phyloP scores from a whole-genome alignment of 1,284 basidiomycete genomes.

The Sporisorium reilianum region DNA sequence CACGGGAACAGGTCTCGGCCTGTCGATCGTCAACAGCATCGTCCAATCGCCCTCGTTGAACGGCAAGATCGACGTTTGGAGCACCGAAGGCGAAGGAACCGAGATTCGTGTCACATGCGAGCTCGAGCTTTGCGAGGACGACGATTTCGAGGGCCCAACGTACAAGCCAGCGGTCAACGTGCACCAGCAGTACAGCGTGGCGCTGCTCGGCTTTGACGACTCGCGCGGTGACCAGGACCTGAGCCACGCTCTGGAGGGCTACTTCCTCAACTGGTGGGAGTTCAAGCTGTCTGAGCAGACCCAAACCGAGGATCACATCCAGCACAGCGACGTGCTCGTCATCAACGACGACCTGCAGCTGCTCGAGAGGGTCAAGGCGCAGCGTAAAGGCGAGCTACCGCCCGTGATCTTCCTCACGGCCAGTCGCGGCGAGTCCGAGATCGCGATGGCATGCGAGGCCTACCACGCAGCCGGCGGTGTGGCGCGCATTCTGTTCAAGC shows the following conservation, averaged over 20 bases:
- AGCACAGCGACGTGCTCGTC: slow-evolving; percentile 79
- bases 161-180: slow-evolving; percentile 72
- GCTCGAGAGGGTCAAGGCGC: slow-evolving; percentile 68
- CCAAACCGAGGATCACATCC: slow-evolving; percentile 7
- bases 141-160: slow-evolving; percentile 53
- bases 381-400: slow-evolving; percentile 70
- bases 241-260: slow-evolving; percentile 76
- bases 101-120: slow-evolving; percentile 90
- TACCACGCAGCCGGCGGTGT: slow-evolving; percentile 87
- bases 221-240: slow-evolving; percentile 79
- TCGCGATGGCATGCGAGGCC: slow-evolving; percentile 76
- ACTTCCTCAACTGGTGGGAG: slow-evolving; percentile 82
- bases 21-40: slow-evolving; percentile 95
- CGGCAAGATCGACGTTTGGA: slow-evolving; percentile 86
- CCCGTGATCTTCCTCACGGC: slow-evolving; percentile 82
- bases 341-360: slow-evolving; percentile 82
- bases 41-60: slow-evolving; percentile 85
- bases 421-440: slow-evolving; percentile 76
- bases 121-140: slow-evolving; percentile 74
- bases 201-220: slow-evolving; percentile 80
- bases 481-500: slow-evolving; percentile 87
- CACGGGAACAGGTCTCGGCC: slow-evolving; percentile 92
- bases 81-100: slow-evolving; percentile 88
- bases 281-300: slow-evolving; percentile 72
- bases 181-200: slow-evolving; percentile 73